Evolutionary conservation across 352 stramenopile species (phyloP), one percentile per base, ranked within the genome.

Genomic region (Pilasporangium apinafurcum): DNA sequence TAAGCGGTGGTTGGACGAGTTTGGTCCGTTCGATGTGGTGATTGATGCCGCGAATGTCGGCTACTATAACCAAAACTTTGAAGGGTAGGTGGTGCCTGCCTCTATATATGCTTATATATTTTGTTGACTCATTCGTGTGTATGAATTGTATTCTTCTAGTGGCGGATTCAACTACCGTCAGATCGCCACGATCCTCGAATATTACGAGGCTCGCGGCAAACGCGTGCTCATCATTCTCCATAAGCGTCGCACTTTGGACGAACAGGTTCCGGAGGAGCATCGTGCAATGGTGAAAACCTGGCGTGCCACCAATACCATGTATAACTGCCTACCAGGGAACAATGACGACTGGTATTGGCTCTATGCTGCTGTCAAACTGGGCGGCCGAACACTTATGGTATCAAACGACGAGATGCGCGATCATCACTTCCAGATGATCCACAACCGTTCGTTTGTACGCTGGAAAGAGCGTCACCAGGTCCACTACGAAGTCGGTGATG

Each of bases 291-390:
- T 97, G 20, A 57, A 83, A 42, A 33, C 55, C 28, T 98, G 91
- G 89, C 65, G 70, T 16, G 43, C 72, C 10, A 61, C 67, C 35
- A 62, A 63, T 35, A 58, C 86, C 13, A 87, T 98, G 57, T 98
- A 95, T 75, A 88, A 96, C 35, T 98, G 95, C 60, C 73, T 86
- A 13, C 59, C 51, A 12, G 91, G 95, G 25, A 98, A 98, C 77
- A 99, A 99, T 52, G 96, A 99, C 77, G 96, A 99, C 82, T 99
- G 95, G 95, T 99, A 98, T 71, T 99, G 96, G 96, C 84, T 99
- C 56, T 98, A 98, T 61, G 93, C 94, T 4, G 92, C 92, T 5
- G 77, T 97, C 32, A 86, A 83, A 50, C 62, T 84, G n/a, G 68
- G 82, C 33, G 70, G 69, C 1, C 70, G 77, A 37, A 86, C 73